Percentiles rank a stretch among this genome's conserved stretches.
Evolutionary conservation across 306 rosid genomes (phyloP).

Genomic region (Gillenia trifoliata): DNA sequence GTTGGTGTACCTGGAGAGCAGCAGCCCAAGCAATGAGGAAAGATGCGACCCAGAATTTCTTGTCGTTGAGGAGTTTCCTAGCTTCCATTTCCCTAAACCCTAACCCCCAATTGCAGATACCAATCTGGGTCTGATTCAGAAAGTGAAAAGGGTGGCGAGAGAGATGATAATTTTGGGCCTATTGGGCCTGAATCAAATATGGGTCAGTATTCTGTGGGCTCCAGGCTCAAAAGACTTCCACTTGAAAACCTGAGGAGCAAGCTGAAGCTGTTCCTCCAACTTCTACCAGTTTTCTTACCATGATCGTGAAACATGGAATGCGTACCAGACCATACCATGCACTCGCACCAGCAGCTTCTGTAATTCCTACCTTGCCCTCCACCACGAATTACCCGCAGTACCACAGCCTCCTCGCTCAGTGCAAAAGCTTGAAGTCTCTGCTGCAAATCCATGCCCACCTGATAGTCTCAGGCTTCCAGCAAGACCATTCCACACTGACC

Average conservation of each 20-base stretch:
- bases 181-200: background rate
- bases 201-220: background rate
- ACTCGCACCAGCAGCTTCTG: constrained; percentile 2
- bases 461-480: constrained; percentile 40
- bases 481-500: constrained; percentile 21
- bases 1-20: constrained; percentile 50
- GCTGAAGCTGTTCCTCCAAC: background rate
- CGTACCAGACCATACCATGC: constrained; percentile 7
- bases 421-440: constrained; percentile 47
- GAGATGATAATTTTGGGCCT: background rate
- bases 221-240: background rate
- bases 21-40: constrained; percentile 74
- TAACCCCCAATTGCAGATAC: constrained; percentile 14
- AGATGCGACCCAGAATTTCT: constrained; percentile 75
- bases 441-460: constrained; percentile 54
- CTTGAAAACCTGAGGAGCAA: background rate
- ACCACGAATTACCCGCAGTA: constrained; percentile 11
- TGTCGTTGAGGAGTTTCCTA: constrained; percentile 55
- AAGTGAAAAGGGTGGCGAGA: no score
- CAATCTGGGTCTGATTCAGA: background rate
- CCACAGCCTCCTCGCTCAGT: constrained; percentile 41
- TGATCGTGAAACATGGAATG: constrained; percentile 10
- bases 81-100: constrained; percentile 43
- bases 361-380: constrained; percentile 4
- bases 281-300: background rate